Conservation (phyloP, 345 rosid genomes). For the Firmiana major region DNA sequence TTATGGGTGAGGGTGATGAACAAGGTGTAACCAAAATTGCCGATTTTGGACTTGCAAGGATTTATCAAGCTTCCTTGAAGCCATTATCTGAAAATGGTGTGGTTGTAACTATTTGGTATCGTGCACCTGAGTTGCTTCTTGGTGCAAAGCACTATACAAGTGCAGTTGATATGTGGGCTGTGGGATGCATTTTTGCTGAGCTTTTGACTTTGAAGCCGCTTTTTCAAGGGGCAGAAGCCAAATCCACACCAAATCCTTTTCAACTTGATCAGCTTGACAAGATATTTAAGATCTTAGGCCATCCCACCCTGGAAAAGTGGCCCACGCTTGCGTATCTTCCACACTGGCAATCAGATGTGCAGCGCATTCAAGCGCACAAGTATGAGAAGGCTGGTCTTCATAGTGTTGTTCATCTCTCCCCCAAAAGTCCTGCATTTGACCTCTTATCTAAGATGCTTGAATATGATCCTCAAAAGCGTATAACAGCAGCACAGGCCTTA, state of each 20-base stretch:
- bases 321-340: conserved; percentile 79
- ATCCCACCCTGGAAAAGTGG: conserved; percentile 93
- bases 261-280: conserved; percentile 96
- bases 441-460: conserved; percentile 78
- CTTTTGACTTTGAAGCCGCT: conserved; percentile 89
- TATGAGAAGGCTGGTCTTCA: conserved; percentile 66
- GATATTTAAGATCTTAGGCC: conserved; percentile 95
- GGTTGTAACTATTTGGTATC: conserved; percentile 98
- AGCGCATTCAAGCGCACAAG: conserved; percentile 81
- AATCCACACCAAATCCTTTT: conserved; percentile 75
- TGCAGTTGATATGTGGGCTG: conserved; percentile 85
- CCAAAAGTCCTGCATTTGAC: conserved; percentile 58
- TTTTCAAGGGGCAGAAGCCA: conserved; percentile 94
- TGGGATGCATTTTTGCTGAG: conserved; percentile 97
- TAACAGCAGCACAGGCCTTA: conserved; percentile 91
- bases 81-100: conserved; percentile 84
- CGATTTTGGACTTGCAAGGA: conserved; percentile 90
- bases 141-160: conserved; percentile 94
- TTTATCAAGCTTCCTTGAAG: conserved; percentile 90
- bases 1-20: conserved; percentile 97
- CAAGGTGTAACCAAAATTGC: conserved; percentile 90
- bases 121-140: conserved; percentile 95
- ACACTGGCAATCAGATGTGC: conserved; percentile 75
- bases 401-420: conserved; percentile 61
- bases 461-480: conserved; percentile 83